Evolutionary conservation across 1,284 basidiomycete genomes (phyloP).

Genomic region (Puccinia horiana): DNA sequence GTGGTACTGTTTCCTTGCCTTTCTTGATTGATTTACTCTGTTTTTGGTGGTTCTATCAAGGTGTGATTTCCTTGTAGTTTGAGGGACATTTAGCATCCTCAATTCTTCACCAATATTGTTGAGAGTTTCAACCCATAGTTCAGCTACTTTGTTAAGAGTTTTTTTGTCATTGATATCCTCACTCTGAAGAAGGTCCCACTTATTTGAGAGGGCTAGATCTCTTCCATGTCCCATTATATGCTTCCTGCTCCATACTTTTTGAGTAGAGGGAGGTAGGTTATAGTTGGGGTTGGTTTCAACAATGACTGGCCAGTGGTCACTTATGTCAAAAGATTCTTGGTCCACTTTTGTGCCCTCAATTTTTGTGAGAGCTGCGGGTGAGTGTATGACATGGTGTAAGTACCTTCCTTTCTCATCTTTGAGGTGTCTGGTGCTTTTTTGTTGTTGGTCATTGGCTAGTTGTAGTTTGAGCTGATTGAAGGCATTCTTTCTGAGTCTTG

Average conservation of each 20-base stretch:
- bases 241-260: neutral
- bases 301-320: neutral
- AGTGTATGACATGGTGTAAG: neutral
- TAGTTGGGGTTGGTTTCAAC: too few relatives aligned
- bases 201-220: neutral
- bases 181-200: neutral
- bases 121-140: neutral
- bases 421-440: neutral
- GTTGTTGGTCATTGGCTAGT: neutral
- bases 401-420: neutral
- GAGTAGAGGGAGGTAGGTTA: too few relatives aligned
- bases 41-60: neutral
- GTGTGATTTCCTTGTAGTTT: neutral
- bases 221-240: neutral
- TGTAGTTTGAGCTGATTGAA: neutral
- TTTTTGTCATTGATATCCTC: neutral
- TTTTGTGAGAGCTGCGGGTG: neutral
- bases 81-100: neutral
- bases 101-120: neutral
- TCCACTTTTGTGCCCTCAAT: neutral
- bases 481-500: too few relatives aligned
- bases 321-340: neutral
- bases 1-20: neutral
- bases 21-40: neutral
- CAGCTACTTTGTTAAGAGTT: neutral